phyloP scores from a whole-genome alignment of 2,329 filamentous ascomycete species.

The Dactylonectria estremocensis region DNA sequence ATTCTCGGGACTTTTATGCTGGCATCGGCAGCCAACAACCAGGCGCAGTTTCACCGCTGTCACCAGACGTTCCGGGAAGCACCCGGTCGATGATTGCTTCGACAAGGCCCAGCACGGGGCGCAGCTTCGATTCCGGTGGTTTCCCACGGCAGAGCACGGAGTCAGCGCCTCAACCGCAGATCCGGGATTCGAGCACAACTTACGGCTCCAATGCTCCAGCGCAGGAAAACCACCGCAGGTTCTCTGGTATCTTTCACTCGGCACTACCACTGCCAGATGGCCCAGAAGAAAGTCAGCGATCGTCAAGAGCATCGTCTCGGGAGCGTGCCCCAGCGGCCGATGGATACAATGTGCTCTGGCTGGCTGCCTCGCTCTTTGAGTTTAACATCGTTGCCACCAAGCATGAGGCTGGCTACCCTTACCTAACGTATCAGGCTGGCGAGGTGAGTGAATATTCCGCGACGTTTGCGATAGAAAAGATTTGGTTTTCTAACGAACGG shows the following conservation, averaged over 20 bases:
- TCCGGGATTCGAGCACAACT: slow-evolving; percentile 70
- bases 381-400: slow-evolving; percentile 97
- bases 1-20: slow-evolving; percentile 64
- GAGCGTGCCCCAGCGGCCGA: slow-evolving; percentile 68
- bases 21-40: slow-evolving; percentile 54
- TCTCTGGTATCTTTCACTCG: slow-evolving; percentile 87
- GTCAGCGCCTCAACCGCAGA: slow-evolving; percentile 57
- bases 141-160: slow-evolving; percentile 68
- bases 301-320: slow-evolving; percentile 73
- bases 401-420: slow-evolving; percentile 94
- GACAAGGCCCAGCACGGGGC: slow-evolving; percentile 71
- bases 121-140: slow-evolving; percentile 70
- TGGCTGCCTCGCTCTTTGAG: slow-evolving; percentile 94
- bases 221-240: slow-evolving; percentile 66
- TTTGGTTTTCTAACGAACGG: slow-evolving; percentile 4
- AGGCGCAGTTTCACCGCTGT: slow-evolving; percentile 71
- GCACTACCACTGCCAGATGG: slow-evolving; percentile 85
- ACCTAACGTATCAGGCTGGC: slow-evolving; percentile 94
- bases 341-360: slow-evolving; percentile 84
- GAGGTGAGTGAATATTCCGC: slow-evolving; percentile 71
- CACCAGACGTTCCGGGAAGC: slow-evolving; percentile 66
- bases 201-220: slow-evolving; percentile 65
- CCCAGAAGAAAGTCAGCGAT: slow-evolving; percentile 66
- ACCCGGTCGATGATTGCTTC: slow-evolving; percentile 64
- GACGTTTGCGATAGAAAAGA: too few species aligned